Evolutionary conservation across 768 basidiomycete species (phyloP).

Genomic region (Tylopilus plumbeoviolaceoides): DNA sequence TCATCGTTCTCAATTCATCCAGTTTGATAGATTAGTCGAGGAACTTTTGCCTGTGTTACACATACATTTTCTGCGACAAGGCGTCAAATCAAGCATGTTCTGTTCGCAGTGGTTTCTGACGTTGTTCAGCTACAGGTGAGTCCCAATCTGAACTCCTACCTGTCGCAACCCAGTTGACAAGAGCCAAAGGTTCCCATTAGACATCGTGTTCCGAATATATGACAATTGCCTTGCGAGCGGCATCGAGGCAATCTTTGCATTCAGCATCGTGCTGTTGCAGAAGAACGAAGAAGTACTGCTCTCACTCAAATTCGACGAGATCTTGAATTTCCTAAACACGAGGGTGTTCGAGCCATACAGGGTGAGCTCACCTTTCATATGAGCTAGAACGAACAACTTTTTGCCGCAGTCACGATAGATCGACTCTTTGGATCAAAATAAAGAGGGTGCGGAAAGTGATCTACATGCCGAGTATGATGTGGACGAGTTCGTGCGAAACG

Average conservation of each 20-base stretch:
- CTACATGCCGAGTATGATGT: slow-evolving; percentile 49
- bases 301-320: slow-evolving; percentile 85
- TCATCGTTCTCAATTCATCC: slow-evolving; percentile 16
- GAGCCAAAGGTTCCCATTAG: slow-evolving; percentile 75
- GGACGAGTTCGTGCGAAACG: slow-evolving; percentile 84
- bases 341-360: slow-evolving; percentile 82
- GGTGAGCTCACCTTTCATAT: slow-evolving; percentile 23
- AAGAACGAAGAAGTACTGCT: slow-evolving; percentile 83
- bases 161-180: background rate
- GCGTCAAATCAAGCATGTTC: slow-evolving; percentile 97
- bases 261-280: slow-evolving; percentile 80
- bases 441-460: slow-evolving; percentile 16
- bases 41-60: slow-evolving; percentile 91
- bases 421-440: slow-evolving; percentile 25
- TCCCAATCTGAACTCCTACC: background rate
- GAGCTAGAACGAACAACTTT: background rate
- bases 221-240: slow-evolving; percentile 96
- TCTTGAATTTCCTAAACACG: slow-evolving; percentile 78
- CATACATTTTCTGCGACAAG: slow-evolving; percentile 89
- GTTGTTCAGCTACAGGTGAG: slow-evolving; percentile 89
- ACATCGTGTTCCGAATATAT: slow-evolving; percentile 93
- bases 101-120: slow-evolving; percentile 99
- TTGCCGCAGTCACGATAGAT: slow-evolving; percentile 18
- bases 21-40: slow-evolving; percentile 95
- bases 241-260: slow-evolving; percentile 95